Base-by-base conservation (phyloP, 2,329 filamentous ascomycete species). In the Trichoderma simmonsii region DNA sequence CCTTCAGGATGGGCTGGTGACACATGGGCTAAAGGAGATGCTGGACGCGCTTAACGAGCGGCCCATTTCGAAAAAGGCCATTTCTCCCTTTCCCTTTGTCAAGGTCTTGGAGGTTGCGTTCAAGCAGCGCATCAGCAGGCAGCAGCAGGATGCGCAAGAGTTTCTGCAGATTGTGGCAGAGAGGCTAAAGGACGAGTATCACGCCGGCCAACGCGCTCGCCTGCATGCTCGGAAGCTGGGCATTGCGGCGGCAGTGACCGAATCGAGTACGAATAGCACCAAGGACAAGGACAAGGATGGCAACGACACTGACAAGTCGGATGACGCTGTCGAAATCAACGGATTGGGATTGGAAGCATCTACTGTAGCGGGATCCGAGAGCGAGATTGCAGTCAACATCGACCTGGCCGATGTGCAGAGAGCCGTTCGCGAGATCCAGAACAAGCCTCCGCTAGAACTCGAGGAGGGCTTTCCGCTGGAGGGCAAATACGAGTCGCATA, bases 91-190 rank as follows among this genome's bases (percentile, higher is more conserved):
- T n/a, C 87, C 88, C 1, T 98, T 99, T 79, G 92, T 99, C 57
- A 86, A 88, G 74, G 91, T 93, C 0, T 85, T 99, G 66, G 96
- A 99, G 83, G 85, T 86, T 34, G 94, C 95, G 0, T 99, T 98
- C 79, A 90, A 90, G 71, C 95, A 97, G 77, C 90, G 93, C 77
- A 97, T 99, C 77, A 98, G 93, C 79, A 88, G 95, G 69, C 94
- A 96, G 79, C 96, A 99, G 82, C 96, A 99, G 82, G 96, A 99
- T 83, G 96, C 96, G 12, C 96, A 99, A 79, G 96, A 99, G 81
- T 98, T 99, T 75, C 83, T 99, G 71, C 96, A 99, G 83, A 91
- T 98, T 64, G 92, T 99, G 14, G 92, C 94, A 3, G 95, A 99
- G 83, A 88, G 95, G 67, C 85, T 99, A 71, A 94, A 93, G 77